Evolutionary conservation across 208 protist species (phyloP).

Genomic region (Angomonas ambiguus): DNA sequence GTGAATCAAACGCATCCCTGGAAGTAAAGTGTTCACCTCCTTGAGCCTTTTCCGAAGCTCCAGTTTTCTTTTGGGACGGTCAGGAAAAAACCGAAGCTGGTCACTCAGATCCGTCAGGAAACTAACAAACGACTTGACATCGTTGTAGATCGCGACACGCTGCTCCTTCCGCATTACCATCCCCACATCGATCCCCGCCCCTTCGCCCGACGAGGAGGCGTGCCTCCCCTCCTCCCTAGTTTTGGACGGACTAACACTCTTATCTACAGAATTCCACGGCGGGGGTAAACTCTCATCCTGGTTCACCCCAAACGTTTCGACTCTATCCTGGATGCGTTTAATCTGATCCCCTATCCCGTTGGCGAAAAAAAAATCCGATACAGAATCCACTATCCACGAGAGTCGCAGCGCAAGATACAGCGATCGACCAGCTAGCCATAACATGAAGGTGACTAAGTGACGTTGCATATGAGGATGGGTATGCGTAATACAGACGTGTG

Average conservation of each 20-base stretch:
- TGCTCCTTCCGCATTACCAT: slow-evolving; percentile 69
- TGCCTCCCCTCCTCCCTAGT: neutral
- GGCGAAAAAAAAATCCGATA: slow-evolving; percentile 36
- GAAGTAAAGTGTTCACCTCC: slow-evolving; percentile 61
- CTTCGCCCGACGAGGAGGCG: neutral
- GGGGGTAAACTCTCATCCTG: slow-evolving; percentile 22
- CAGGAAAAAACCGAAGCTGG: slow-evolving; percentile 51
- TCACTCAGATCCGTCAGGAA: slow-evolving; percentile 73
- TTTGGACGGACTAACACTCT: neutral
- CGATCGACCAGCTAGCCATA: slow-evolving; percentile 68
- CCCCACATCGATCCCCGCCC: slow-evolving; percentile 24
- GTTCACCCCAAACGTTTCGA: slow-evolving; percentile 89
- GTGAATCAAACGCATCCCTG: slow-evolving; percentile 56
- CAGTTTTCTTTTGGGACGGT: slow-evolving; percentile 61
- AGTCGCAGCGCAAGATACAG: slow-evolving; percentile 68
- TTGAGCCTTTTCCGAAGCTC: slow-evolving; percentile 59
- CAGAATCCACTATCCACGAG: slow-evolving; percentile 71
- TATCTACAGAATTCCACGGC: neutral
- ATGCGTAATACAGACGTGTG: slow-evolving; percentile 75
- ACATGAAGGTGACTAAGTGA: slow-evolving; percentile 59
- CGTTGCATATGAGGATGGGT: slow-evolving; percentile 41
- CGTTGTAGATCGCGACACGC: slow-evolving; percentile 81
- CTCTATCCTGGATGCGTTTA: slow-evolving; percentile 72
- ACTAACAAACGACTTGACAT: slow-evolving; percentile 70
- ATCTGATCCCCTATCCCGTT: slow-evolving; percentile 52